Base-by-base conservation (phyloP, 2,329 filamentous ascomycete species). In the Cordyceps militaris region DNA sequence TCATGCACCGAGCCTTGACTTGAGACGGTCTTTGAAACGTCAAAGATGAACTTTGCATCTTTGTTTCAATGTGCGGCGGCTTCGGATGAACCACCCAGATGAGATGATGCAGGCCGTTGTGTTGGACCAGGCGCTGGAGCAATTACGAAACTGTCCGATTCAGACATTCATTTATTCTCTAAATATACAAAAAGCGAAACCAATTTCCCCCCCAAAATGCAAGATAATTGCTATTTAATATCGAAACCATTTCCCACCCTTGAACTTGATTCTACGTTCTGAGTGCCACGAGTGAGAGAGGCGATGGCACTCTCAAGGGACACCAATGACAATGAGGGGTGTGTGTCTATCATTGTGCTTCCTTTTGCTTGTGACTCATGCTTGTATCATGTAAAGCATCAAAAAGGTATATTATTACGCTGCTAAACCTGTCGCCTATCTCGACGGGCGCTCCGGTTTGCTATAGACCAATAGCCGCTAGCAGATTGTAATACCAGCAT, bases 11-110 rank as follows among this genome's bases (percentile, higher is more conserved):
- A 46, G 30, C 42, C 23, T 11, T 28, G 52, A 47, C 52, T 38
- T 46, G 52, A 55, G 52, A 55, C 52, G 52, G 42, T 38, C n/a
- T 38, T 53, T 47, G 9, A 55, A 47, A 55, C 42, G 42, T 47
- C 23, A 9, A 14, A 47, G n/a, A 34, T n/a, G 9, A 16, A 46
- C 21, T 19, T 24, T 26, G 8, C 8, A n/a, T 55, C 30, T 55
- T 55, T 55, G 42, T 55, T 55, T 55, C 42, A 26, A 55, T 24
- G 23, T 9, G 5, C 9, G 6, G 2, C 11, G 21, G 23, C 52
- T 47, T 55, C 42, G 23, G 52, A 55, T 23, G 52, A 55, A 55
- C 52, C 16, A 32, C 11, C 30, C 10, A 21, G 30, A 38, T 55
- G 14, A 21, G 9, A 47, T 26, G n/a, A 14, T 36, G 19, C 32